Base-by-base conservation (phyloP, 164 flowering plant species). In the Tetrastigma voinierianum region DNA sequence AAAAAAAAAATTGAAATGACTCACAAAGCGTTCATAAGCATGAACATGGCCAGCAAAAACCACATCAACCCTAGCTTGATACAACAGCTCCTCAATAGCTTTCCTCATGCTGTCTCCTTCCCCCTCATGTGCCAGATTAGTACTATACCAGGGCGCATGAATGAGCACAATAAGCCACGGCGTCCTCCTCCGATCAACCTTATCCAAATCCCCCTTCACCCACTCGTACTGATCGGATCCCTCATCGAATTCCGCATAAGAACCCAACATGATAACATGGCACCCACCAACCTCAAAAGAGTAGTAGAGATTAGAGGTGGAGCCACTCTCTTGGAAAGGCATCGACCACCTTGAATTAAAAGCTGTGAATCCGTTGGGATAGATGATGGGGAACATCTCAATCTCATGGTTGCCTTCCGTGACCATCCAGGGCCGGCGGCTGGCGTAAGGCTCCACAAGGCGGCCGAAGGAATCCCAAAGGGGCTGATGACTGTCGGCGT, bases 1-100 rank as follows among this genome's bases (percentile, higher is more conserved):
- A 24, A 47, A 13, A 62, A 53, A 10, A 61, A 57, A 11, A 49
- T 23, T 10, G 15, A 61, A 4, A 49, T 40, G 20, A 81, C 98
- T 88, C 76, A 90, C 98, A 65, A 90, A 90, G 18, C 96, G 86
- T 66, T 94, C 98, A 47, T 94, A 94, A 0, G 98, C 90, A 75
- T 94, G 98, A 64, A 94, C 98, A 79, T 94, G 98, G 0, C 98
- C 97, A 0, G 96, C 83, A 65, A 88, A 91, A 19, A 91, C 92
- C 10, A 85, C 67, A 65, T 94, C 98, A 2, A 86, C 90, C 20
- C 87, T 66, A 0, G 97, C 93, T 4, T 72, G 64, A 49, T 83
- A 90, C 60, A 94, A 52, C 78, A 94, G 48, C 4, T 64, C 74
- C 65, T 95, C 97, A 92, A 95, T 83, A 9, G 92, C 81, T 54